Percentiles rank a stretch among this genome's conserved stretches.
phyloP scores from a whole-genome alignment of 2,329 filamentous ascomycete genomes.

The Aspergillus sp. region DNA sequence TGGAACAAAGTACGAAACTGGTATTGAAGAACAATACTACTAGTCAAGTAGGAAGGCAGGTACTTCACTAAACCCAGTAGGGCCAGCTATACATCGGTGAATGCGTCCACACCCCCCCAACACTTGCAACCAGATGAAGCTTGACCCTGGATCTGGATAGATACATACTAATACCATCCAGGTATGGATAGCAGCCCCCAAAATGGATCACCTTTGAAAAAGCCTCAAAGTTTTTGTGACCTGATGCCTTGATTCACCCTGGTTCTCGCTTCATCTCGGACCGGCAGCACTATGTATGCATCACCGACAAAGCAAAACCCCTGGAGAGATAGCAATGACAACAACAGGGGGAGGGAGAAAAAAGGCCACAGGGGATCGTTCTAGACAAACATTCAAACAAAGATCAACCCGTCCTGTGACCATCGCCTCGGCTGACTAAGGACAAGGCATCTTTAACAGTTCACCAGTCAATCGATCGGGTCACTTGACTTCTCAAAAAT shows the following conservation, averaged over 20 bases:
- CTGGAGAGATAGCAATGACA: background rate
- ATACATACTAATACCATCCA: slow-evolving; percentile 4
- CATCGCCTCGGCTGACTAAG: slow-evolving; percentile 25
- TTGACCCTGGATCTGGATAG: slow-evolving; percentile 4
- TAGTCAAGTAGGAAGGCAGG: background rate
- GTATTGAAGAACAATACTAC: slow-evolving; percentile 3
- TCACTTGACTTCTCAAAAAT: slow-evolving; percentile 28
- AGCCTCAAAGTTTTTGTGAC: slow-evolving; percentile 4
- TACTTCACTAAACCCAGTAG: slow-evolving; percentile 5
- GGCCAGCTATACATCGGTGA: slow-evolving; percentile 7
- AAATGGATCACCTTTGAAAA: background rate
- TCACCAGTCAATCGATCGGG: slow-evolving; percentile 19
- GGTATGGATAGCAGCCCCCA: background rate
- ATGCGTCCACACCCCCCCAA: background rate
- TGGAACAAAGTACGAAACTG: slow-evolving; percentile 27
- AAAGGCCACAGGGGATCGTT: slow-evolving; percentile 9
- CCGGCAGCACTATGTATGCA: background rate
- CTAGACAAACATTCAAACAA: slow-evolving; percentile 25
- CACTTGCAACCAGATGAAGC: slow-evolving; percentile 14
- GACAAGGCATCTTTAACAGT: slow-evolving; percentile 13
- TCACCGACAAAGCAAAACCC: slow-evolving; percentile 2
- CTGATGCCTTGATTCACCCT: slow-evolving; percentile 3
- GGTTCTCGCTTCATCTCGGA: background rate
- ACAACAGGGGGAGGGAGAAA: slow-evolving; percentile 1
- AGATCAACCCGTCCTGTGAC: slow-evolving; percentile 30